These are phyloP conservation scores for Micromonas pusilla DNA, from an alignment of 139 green algal species.

Conservation along the genomic window DNA sequence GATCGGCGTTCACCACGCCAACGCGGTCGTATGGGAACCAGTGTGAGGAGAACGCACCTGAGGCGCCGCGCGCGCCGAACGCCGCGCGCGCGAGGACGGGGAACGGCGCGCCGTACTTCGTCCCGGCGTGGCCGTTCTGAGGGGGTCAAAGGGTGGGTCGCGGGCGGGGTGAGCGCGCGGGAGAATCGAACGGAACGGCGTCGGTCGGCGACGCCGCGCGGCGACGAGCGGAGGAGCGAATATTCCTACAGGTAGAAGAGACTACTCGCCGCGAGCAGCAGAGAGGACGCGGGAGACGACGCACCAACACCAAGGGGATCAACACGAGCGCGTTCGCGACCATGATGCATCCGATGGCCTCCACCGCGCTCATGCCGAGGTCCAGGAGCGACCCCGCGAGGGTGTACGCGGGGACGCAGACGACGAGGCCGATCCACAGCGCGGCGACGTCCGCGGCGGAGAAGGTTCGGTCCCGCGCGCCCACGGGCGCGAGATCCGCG, in stretches of 20 bases:
- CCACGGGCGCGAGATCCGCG: conserved; percentile 58
- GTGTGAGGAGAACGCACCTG: too few species aligned
- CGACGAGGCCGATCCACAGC: conserved; percentile 69
- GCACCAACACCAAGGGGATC: conserved; percentile 65
- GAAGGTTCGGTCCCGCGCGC: conserved; percentile 43
- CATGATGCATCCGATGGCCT: conserved; percentile 59
- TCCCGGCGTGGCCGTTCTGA: conserved; percentile 39
- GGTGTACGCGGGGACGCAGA: conserved; percentile 61
- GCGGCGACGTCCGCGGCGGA: conserved; percentile 45
- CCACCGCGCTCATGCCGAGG: conserved; percentile 58
- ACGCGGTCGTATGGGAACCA: too few species aligned
- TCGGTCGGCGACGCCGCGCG: too few species aligned
- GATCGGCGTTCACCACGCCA: too few species aligned
- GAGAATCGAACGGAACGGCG: too few species aligned
- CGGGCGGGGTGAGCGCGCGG: too few species aligned
- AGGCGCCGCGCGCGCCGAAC: too few species aligned
- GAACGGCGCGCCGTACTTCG: conserved; percentile 63
- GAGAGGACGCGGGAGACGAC: background rate
- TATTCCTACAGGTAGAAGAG: too few species aligned
- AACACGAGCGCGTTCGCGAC: conserved; percentile 62
- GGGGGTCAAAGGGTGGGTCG: too few species aligned
- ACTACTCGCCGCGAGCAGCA: too few species aligned
- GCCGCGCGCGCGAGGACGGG: conserved; percentile 57
- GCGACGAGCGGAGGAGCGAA: too few species aligned
- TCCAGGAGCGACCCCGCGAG: conserved; percentile 55